These are phyloP conservation scores for Xylaria castorea DNA, from an alignment of 495 filamentous ascomycete genomes.

Conservation along the genomic window DNA sequence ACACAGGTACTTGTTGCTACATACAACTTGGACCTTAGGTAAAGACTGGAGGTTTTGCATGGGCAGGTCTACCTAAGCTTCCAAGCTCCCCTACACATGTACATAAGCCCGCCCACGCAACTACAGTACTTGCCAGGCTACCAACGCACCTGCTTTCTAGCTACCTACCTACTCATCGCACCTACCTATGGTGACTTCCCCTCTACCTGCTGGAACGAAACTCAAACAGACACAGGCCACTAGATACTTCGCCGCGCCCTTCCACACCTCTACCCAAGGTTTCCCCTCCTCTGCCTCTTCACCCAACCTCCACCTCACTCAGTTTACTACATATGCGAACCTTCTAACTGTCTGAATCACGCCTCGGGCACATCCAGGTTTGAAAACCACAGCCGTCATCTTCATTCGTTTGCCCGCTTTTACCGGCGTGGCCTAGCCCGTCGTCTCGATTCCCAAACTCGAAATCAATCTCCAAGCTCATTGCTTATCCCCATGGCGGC, in stretches of 20 bases:
- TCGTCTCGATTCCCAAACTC: neutral
- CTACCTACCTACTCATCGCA: constrained; percentile 4
- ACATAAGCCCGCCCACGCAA: constrained; percentile 2
- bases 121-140: neutral
- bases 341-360: neutral
- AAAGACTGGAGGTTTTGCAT: neutral
- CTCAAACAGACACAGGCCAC: constrained; percentile 19
- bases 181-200: constrained; percentile 5
- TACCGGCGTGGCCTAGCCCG: neutral
- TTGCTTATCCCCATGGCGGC: constrained; percentile 26
- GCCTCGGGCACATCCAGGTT: neutral
- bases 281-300: constrained; percentile 24
- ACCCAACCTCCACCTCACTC: constrained; percentile 28
- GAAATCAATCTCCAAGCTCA: constrained; percentile 31
- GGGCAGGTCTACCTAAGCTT: neutral
- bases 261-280: constrained; percentile 26
- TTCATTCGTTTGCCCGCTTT: neutral
- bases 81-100: neutral
- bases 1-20: neutral
- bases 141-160: neutral
- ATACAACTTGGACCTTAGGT: neutral
- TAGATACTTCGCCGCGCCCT: constrained; percentile 7
- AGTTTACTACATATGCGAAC: neutral
- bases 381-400: neutral
- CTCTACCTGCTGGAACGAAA: constrained; percentile 5